Percentiles rank a stretch among this genome's conserved stretches.
Evolutionary conservation across 495 filamentous ascomycete species (phyloP).

Genomic region (Platismatia glauca): DNA sequence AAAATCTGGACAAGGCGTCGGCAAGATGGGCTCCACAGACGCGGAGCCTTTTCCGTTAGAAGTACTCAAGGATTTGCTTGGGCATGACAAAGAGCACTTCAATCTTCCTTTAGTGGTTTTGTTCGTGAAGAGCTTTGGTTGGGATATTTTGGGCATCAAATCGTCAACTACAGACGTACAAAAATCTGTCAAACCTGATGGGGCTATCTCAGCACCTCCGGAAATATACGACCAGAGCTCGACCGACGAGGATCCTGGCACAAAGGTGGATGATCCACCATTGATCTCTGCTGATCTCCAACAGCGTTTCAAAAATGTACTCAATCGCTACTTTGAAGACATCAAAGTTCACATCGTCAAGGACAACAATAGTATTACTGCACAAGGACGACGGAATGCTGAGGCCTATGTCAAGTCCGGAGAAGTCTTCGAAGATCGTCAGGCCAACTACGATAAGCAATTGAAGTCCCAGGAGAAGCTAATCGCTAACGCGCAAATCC

Average conservation of each 20-base stretch:
- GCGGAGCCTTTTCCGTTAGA: constrained; percentile 88
- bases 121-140: constrained; percentile 93
- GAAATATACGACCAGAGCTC: constrained; percentile 37
- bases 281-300: constrained; percentile 68
- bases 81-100: constrained; percentile 82
- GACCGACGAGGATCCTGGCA: constrained; percentile 32
- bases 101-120: constrained; percentile 86
- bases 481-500: constrained; percentile 77
- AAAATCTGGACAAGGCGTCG: constrained; percentile 47
- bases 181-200: constrained; percentile 79
- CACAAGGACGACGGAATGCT: constrained; percentile 84
- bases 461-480: constrained; percentile 86
- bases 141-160: constrained; percentile 85
- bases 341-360: constrained; percentile 80
- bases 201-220: constrained; percentile 44
- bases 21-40: constrained; percentile 36
- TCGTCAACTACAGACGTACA: constrained; percentile 58
- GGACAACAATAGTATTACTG: constrained; percentile 76
- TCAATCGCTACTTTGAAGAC: constrained; percentile 87
- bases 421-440: constrained; percentile 96
- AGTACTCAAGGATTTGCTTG: constrained; percentile 89
- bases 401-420: constrained; percentile 98
- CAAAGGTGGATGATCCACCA: constrained; percentile 53
- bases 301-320: constrained; percentile 76
- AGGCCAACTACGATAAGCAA: constrained; percentile 89